Base-by-base conservation (phyloP, 352 stramenopile genomes). In the Phytopythium cucurbitacearum region DNA sequence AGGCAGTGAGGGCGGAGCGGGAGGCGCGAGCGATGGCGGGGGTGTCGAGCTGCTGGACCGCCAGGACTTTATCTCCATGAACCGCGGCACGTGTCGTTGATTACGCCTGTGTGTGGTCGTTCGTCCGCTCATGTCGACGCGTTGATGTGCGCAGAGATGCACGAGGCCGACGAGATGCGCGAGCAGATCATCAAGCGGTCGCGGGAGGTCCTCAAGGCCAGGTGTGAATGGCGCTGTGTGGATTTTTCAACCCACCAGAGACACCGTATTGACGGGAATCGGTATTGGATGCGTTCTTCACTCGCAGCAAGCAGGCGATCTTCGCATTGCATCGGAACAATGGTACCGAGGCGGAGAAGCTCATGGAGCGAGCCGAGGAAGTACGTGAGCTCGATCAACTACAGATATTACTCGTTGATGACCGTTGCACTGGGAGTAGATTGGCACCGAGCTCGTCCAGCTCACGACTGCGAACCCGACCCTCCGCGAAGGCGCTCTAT, bases 171-270 rank as follows among this genome's bases (percentile, higher is more conserved):
- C 65, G 84, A 96, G 35, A 84, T 92, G 51, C 76, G 95, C 12
- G 95, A 98, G 70, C 68, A 85, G 52, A 86, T 98, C 48, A 98
- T 98, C 59, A 98, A 98, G 75, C 85, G 83, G 33, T 97, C 87
- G 37, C 74, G 95, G 28, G 94, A 98, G 62, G 94, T 96, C 51
- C 90, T 98, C 64, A 98, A 98, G 70, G 70, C 72, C 52, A 96
- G 79, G 82, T 88, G 40, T 28, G 49, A 37, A 13, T 28, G 21
- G 21, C 21, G 21, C 21, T 28, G 21, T 28, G 21, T 28, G 21
- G 21, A 2, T 28, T 28, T 28, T 28, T 28, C 21, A 28, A 28
- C 21, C 21, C 21, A 28, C 2, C 2, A 28, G 21, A 28, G 21
- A 28, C 21, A 28, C 21, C 21, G 21, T 28, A 28, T 28, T 28